Evolutionary conservation across 768 basidiomycete species (phyloP), one percentile per base, ranked within the genome.

Genomic region (Mycena rosella): DNA sequence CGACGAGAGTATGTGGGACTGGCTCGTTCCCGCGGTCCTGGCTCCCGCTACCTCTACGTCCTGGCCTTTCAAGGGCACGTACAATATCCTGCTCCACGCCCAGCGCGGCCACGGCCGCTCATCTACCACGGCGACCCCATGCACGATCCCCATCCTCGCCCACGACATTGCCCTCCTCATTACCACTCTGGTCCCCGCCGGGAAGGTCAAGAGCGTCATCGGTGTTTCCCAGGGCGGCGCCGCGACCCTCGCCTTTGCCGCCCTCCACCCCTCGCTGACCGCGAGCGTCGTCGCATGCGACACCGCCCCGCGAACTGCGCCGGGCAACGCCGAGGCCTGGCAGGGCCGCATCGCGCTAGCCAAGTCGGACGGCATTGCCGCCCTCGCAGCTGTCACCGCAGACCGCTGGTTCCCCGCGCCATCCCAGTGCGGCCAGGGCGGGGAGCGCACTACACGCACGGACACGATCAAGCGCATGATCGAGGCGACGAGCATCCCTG

Each of bases 181-280:
- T 44, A 56, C 76, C 5, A 71, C 68, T 7, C 76, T 84, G 9
- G 61, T 70, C 3, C 81, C 86, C 24, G 72, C 78, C 0, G 48
- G 63, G 0, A 78, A 73, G 8, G 79, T 85, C 26, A 82, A 85
- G 51, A 74, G 82, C 20, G 74, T 87, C 24, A 83, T 88, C 29
- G 87, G 86, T 18, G 87, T 87, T 8, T 86, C 85, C 1, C 86
- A 87, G 66, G 87, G 87, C 0, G 87, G 86, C 0, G 85, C 86
- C 9, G 79, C 82, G 5, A 81, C 83, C 0, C 81, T 88, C n/a
- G 83, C 82, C 1, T 85, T 86, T 63, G 80, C 79, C 8, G 77
- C 81, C 0, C 75, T 81, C 40, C 81, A 80, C 55, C 77, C 78
- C 7, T 60, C 74, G 22, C 70, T 78, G 36, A 78, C 84, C 3